Evolutionary conservation across 345 rosid species (phyloP), one percentile per base, ranked within the genome.

Genomic region (Lenwebbia sp.): DNA sequence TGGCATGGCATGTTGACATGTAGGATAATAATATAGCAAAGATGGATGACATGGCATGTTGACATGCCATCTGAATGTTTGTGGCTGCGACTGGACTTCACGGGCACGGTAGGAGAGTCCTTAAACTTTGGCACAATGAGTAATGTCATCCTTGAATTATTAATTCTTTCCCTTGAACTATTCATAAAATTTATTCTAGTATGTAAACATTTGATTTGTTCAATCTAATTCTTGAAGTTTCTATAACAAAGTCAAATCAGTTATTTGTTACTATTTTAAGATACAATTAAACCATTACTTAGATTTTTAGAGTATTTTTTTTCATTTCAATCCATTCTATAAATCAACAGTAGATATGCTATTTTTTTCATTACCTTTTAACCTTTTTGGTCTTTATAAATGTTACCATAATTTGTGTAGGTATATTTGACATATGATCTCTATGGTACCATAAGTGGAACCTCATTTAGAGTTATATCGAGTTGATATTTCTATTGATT

Each of bases 81-180:
- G n/a, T n/a, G n/a, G n/a, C n/a, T n/a, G n/a, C n/a, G n/a, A n/a
- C n/a, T n/a, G n/a, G n/a, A n/a, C n/a, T n/a, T n/a, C n/a, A n/a
- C n/a, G n/a, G n/a, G n/a, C n/a, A n/a, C n/a, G n/a, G n/a, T n/a
- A n/a, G n/a, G n/a, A n/a, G n/a, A n/a, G n/a, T 7, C 2, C 11
- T 30, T 62, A 15, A 62, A 62, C 3, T 15, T 62, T 7, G 23
- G 3, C 37, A 5, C 17, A 30, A 65, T 9, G 19, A 1, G 2
- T 0, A 28, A 28, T 17, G 8, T 28, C 1, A 7, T 28, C 5
- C 0, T 62, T 14, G 2, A 62, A 62, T 0, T 62, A 13, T 13
- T 65, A 70, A 1, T 19, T 17, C 6, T 33, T 65, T 65, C 0
- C 10, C 1, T 62, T 28, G 22, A 1, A 28, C 17, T 30, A 30